phyloP scores from a whole-genome alignment of 75 land plant species.

The Picea glauca region DNA sequence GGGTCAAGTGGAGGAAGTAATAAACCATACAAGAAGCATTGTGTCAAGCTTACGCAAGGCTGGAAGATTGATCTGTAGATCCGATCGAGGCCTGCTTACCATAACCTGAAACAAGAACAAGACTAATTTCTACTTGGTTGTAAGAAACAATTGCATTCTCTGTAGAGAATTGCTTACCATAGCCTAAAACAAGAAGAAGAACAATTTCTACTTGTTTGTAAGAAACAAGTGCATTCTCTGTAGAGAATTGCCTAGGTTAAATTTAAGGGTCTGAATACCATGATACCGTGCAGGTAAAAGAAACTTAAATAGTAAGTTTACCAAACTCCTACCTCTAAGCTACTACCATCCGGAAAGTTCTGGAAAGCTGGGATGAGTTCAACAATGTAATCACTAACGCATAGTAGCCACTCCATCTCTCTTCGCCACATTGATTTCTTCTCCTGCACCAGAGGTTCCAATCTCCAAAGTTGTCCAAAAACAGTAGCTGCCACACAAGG shows the following conservation, averaged over 20 bases:
- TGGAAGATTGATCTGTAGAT: slow-evolving; percentile 35
- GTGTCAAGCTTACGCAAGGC: slow-evolving; percentile 36
- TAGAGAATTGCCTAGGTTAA: neutral
- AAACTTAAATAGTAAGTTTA: neutral
- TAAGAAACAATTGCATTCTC: neutral
- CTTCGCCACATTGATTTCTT: slow-evolving; percentile 49
- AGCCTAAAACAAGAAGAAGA: slow-evolving; percentile 15
- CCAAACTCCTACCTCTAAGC: slow-evolving; percentile 27
- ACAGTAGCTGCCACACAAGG: slow-evolving; percentile 25
- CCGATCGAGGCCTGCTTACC: slow-evolving; percentile 31
- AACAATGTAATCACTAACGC: slow-evolving; percentile 58
- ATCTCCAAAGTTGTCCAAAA: slow-evolving; percentile 57
- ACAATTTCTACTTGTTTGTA: neutral
- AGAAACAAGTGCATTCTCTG: neutral
- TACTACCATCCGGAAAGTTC: slow-evolving; percentile 44
- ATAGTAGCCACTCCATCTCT: slow-evolving; percentile 54
- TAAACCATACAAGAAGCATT: slow-evolving; percentile 30
- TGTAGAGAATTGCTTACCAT: slow-evolving; percentile 10
- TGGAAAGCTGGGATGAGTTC: slow-evolving; percentile 47
- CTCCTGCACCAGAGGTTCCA: slow-evolving; percentile 39
- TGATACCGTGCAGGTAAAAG: neutral
- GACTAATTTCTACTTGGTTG: neutral
- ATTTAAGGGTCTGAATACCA: neutral
- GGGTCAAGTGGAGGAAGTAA: neutral
- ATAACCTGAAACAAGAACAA: slow-evolving; percentile 21